Evolutionary conservation across 257 asterid species (phyloP).

Genomic region (Thymus mandschuricus): DNA sequence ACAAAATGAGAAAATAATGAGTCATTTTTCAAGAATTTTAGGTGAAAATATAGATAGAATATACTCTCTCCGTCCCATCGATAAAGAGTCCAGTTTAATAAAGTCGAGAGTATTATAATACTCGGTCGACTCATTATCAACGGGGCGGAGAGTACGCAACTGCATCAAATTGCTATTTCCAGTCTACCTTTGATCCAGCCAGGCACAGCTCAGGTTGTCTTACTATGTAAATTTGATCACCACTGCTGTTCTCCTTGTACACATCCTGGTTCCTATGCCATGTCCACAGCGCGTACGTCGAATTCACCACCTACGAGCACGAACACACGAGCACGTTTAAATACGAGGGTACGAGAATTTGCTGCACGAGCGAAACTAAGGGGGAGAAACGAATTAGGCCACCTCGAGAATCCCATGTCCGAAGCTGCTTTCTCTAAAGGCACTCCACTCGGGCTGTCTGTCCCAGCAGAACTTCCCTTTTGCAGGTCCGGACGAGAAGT

Average conservation of each 20-base stretch:
- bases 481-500: conserved; percentile 76
- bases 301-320: conserved; percentile 63
- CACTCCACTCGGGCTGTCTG: conserved; percentile 91
- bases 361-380: too few species aligned
- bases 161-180: not conserved
- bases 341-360: not conserved
- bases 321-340: conserved; percentile 8
- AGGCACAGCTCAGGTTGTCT: conserved; percentile 77
- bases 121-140: too few species aligned
- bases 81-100: too few species aligned
- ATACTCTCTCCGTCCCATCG: too few species aligned
- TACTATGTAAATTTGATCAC: conserved; percentile 83
- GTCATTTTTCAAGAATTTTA: too few species aligned
- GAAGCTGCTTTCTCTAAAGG: conserved; percentile 94
- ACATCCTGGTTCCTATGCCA: conserved; percentile 93
- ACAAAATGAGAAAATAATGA: too few species aligned
- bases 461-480: conserved; percentile 89
- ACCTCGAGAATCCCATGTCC: conserved; percentile 98
- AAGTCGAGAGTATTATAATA: too few species aligned
- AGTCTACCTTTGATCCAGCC: conserved; percentile 14
- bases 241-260: conserved; percentile 55
- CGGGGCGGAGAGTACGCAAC: too few species aligned
- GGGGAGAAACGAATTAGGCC: not conserved
- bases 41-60: too few species aligned
- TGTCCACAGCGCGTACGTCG: conserved; percentile 85